Conservation (phyloP, 148 eudicot genomes). For the Vaccinium myrtillus region DNA sequence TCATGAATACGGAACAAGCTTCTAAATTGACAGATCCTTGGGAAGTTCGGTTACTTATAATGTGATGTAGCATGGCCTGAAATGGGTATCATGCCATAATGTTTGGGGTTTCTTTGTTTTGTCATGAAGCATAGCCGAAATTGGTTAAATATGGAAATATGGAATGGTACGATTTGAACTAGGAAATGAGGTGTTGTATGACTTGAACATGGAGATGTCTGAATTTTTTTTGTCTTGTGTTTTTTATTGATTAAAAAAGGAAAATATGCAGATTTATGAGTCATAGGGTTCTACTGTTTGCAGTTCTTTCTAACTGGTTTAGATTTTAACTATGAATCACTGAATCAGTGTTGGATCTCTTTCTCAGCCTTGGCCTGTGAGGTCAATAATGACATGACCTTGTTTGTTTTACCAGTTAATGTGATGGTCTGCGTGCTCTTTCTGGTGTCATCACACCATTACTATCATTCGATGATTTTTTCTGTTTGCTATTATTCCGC, state of each 20-base stretch:
- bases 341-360: background rate
- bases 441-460: background rate
- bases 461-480: background rate
- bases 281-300: background rate
- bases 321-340: background rate
- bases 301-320: background rate
- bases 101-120: background rate
- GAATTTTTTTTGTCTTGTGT: background rate
- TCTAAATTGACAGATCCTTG: background rate
- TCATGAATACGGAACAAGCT: background rate
- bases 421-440: background rate
- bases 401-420: background rate
- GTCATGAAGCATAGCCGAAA: background rate
- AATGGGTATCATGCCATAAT: background rate
- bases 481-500: background rate
- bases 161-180: background rate
- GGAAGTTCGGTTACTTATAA: background rate
- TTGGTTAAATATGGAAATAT: background rate
- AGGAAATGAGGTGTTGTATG: background rate
- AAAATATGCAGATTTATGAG: background rate
- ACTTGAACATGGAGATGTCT: background rate
- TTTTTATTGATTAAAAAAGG: background rate
- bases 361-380: background rate
- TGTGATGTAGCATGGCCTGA: background rate
- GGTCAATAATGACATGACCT: background rate